Evolutionary conservation across 2,329 filamentous ascomycete genomes (phyloP).

Genomic region (Fusarium chaquense): DNA sequence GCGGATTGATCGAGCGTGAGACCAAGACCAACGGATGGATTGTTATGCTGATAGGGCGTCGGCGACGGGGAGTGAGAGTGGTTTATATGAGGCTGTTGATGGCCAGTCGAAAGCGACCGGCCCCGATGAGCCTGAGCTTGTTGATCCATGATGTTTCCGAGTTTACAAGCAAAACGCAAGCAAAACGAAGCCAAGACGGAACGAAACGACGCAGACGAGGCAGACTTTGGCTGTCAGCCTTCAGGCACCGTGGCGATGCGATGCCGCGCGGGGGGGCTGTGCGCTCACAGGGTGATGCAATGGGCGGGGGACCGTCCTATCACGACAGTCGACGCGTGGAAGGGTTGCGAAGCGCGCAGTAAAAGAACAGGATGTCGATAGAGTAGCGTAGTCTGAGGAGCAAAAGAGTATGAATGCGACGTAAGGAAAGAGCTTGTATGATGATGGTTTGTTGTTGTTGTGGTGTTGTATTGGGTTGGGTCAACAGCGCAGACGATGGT

Average conservation of each 20-base stretch:
- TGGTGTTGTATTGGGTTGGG: constrained; percentile 9
- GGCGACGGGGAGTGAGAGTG: constrained; percentile 74
- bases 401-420: constrained; percentile 33
- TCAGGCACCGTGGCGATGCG: constrained; percentile 56
- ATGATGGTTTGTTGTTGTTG: constrained; percentile 3
- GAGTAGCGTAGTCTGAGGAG: background rate
- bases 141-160: constrained; percentile 57
- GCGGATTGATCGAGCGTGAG: constrained; percentile 67
- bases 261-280: constrained; percentile 54
- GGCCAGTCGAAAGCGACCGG: constrained; percentile 71
- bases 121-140: constrained; percentile 57
- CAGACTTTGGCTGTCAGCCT: constrained; percentile 62
- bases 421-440: constrained; percentile 28
- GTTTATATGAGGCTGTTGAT: constrained; percentile 74
- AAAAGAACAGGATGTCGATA: constrained; percentile 17
- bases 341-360: constrained; percentile 42
- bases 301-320: constrained; percentile 49
- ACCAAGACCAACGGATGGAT: constrained; percentile 65
- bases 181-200: constrained; percentile 11
- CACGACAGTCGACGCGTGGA: constrained; percentile 48
- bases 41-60: constrained; percentile 64
- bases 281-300: constrained; percentile 52
- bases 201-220: constrained; percentile 51
- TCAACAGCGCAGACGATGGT: constrained; percentile 35
- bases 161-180: constrained; percentile 45